Conservation (phyloP, 306 rosid species). For the Medicago arabica region DNA sequence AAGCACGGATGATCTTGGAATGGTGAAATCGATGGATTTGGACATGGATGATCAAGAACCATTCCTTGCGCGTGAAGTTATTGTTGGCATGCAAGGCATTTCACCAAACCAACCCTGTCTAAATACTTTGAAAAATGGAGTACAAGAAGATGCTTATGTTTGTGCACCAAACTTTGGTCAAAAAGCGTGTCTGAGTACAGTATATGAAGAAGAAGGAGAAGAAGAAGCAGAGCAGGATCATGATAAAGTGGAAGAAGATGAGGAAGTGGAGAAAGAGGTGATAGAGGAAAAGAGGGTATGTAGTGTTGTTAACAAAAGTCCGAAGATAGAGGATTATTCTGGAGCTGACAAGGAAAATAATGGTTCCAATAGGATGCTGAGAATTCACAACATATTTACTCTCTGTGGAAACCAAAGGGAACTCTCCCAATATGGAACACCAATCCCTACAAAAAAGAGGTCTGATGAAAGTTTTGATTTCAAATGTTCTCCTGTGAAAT, state of each 20-base stretch:
- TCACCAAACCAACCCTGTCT: slow-evolving; percentile 43
- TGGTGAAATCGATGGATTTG: slow-evolving; percentile 97
- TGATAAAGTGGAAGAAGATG: slow-evolving; percentile 55
- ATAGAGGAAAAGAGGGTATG: slow-evolving; percentile 90
- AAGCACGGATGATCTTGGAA: slow-evolving; percentile 74
- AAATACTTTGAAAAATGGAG: slow-evolving; percentile 39
- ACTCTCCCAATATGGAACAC: slow-evolving; percentile 66
- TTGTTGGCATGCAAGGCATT: slow-evolving; percentile 53
- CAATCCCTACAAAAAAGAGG: slow-evolving; percentile 52
- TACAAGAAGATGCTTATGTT: slow-evolving; percentile 46
- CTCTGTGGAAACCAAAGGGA: slow-evolving; percentile 96
- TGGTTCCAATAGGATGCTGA: slow-evolving; percentile 53
- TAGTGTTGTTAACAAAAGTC: slow-evolving; percentile 51
- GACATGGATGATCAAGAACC: slow-evolving; percentile 98
- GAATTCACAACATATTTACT: slow-evolving; percentile 88
- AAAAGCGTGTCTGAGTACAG: slow-evolving; percentile 75
- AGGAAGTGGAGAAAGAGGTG: slow-evolving; percentile 81
- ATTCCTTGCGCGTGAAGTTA: slow-evolving; percentile 54
- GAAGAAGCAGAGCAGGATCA: slow-evolving; percentile 45
- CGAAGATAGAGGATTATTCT: slow-evolving; percentile 52
- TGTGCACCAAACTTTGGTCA: slow-evolving; percentile 61
- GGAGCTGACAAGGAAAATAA: slow-evolving; percentile 58
- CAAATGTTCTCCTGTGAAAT: slow-evolving; percentile 44
- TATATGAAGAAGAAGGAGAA: slow-evolving; percentile 79
- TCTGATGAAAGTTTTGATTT: slow-evolving; percentile 43